These are phyloP conservation scores for Syzygium aromaticum DNA, from an alignment of 345 rosid species.

Conservation along the genomic window DNA sequence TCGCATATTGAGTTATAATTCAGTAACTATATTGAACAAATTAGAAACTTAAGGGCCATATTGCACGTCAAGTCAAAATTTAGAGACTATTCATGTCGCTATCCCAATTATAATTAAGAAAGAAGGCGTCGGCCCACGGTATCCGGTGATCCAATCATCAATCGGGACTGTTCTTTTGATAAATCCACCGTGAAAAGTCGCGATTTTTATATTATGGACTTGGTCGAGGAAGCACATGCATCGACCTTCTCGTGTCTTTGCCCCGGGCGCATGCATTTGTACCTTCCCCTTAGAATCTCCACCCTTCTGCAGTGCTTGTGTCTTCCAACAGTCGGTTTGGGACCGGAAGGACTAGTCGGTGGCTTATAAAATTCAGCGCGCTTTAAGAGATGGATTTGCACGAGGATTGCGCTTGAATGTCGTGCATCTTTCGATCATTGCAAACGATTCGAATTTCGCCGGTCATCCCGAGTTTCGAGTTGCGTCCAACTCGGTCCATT, in stretches of 20 bases:
- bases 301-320: neutral
- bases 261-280: neutral
- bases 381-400: neutral
- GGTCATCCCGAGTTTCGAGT: too few species aligned
- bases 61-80: too few species aligned
- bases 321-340: neutral
- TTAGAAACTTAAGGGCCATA: too few species aligned
- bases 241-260: neutral
- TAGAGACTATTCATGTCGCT: too few species aligned
- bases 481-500: too few species aligned
- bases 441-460: too few species aligned
- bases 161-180: neutral
- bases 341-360: neutral
- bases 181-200: neutral
- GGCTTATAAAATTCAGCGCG: neutral
- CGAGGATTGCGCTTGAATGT: neutral
- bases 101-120: neutral
- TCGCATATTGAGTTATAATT: too few species aligned
- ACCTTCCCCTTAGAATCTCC: neutral
- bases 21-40: too few species aligned
- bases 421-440: too few species aligned
- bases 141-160: neutral
- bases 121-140: neutral
- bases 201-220: neutral
- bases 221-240: neutral